A percentile compares a stretch with the other conserved stretches of the same genome.
Evolutionary conservation across 768 basidiomycete genomes (phyloP).

Genomic region (Lepiota subincarnata): DNA sequence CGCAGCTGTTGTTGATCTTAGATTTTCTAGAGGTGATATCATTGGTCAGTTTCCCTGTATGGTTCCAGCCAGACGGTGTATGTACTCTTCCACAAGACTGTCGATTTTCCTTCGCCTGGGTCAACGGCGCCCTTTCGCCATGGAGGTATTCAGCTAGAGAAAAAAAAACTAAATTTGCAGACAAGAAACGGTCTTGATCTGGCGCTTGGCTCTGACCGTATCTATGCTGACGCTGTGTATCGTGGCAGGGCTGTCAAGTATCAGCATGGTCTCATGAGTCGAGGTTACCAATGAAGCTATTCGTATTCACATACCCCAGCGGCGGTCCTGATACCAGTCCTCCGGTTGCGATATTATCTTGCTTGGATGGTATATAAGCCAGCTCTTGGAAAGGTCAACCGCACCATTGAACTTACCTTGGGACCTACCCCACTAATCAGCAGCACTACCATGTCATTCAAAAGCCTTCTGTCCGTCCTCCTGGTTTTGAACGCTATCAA

Average conservation of each 20-base stretch:
- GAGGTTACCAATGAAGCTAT: background rate
- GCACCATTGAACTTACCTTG: background rate
- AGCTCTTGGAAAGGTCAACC: background rate
- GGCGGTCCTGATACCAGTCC: background rate
- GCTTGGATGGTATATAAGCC: constrained; percentile 3
- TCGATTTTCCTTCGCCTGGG: no score
- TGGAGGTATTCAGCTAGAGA: background rate
- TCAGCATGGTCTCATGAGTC: background rate
- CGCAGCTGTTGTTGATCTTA: no score
- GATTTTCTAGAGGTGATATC: no score
- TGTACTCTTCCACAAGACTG: no score
- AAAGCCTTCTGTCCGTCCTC: background rate
- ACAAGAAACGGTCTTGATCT: no score
- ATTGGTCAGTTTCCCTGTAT: background rate
- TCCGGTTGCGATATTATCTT: background rate
- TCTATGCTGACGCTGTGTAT: no score
- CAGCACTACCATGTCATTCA: constrained; percentile 9
- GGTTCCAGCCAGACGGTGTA: no score
- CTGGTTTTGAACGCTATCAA: constrained; percentile 1
- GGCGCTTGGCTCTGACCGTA: no score
- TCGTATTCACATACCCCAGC: background rate
- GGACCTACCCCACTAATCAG: background rate
- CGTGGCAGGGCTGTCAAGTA: no score
- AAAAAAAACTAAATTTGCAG: background rate
- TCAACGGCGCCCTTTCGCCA: background rate